Evolutionary conservation across 768 basidiomycete genomes (phyloP), one percentile per base, ranked within the genome.

Genomic region (Daedalea quercina): DNA sequence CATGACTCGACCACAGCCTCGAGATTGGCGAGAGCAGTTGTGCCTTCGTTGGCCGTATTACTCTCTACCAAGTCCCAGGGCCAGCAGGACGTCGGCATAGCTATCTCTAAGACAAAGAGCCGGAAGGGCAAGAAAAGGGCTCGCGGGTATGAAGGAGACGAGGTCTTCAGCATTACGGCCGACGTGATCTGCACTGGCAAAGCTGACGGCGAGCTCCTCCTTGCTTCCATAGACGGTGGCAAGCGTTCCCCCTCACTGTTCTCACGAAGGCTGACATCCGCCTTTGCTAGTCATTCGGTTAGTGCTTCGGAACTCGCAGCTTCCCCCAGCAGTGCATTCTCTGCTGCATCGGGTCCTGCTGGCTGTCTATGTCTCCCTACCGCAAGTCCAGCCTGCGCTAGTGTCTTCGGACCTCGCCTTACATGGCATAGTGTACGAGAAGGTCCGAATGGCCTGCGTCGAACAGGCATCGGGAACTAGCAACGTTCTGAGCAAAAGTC

Each of bases 101-200:
- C 57, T 2, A 15, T 51, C 58, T 44, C 47, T 12, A 57, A 54
- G 25, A 69, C 60, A 12, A 72, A 68, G 62, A 70, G 61, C 13
- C 81, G 73, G 63, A 82, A 80, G 59, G 77, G 79, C 51, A 90
- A 82, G 65, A 92, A 88, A 64, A 74, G 84, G 44, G 74, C 77
- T 19, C 77, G 82, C 20, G 82, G 76, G 12, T 90, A 82, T 57
- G 87, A 91, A 66, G 87, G 81, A 9, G 88, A 88, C 50, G 87
- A 86, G 60, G 69, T 85, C 4, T 82, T 93, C 66, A 80, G 76
- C 49, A 60, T 69, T 8, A 64, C 74, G 1, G 70, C 72, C 43
- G 65, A 74, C 43, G 70, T 77, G 8, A 58, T 82, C 19, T 86
- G 78, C 60, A 66, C 74, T 1, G 76, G 75, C 0, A 47, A 52